Conservation (phyloP, 2,329 filamentous ascomycete species). For the Calonectria hawksworthii region DNA sequence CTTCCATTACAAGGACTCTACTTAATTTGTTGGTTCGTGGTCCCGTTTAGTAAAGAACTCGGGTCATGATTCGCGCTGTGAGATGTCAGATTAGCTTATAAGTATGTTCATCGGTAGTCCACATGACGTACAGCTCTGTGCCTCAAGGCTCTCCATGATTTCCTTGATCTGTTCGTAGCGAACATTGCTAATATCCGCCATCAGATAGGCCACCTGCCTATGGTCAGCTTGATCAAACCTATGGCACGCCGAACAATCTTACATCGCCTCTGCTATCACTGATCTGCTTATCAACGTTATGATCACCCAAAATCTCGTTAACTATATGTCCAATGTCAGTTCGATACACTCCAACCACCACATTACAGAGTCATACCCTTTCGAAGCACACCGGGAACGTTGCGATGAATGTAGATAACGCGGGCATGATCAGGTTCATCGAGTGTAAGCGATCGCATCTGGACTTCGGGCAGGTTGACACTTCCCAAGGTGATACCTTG, state of each 20-base stretch:
- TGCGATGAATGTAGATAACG: constrained; percentile 97
- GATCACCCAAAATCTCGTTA: constrained; percentile 92
- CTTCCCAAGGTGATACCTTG: constrained; percentile 91
- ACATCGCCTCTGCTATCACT: constrained; percentile 94
- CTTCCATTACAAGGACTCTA: constrained; percentile 24
- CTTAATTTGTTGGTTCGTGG: constrained; percentile 21
- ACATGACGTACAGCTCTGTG: constrained; percentile 76
- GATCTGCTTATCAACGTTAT: constrained; percentile 99
- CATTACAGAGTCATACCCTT: constrained; percentile 68
- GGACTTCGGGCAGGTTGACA: constrained; percentile 97
- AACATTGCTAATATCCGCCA: constrained; percentile 96
- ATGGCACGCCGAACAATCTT: constrained; percentile 45
- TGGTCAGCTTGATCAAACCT: neutral
- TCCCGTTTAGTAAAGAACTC: constrained; percentile 59
- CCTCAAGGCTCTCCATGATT: constrained; percentile 86
- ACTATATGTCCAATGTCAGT: constrained; percentile 63
- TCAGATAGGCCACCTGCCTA: constrained; percentile 85
- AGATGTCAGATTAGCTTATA: constrained; percentile 21
- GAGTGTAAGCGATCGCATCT: constrained; percentile 87
- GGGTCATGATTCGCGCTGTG: constrained; percentile 61
- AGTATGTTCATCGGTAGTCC: neutral
- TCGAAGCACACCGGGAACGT: constrained; percentile 93
- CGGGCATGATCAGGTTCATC: constrained; percentile 92
- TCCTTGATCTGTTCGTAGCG: constrained; percentile 85
- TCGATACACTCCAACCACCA: neutral